These are phyloP conservation scores for Tylopilus subfusipes DNA, from an alignment of 768 basidiomycete species.

Conservation along the genomic window DNA sequence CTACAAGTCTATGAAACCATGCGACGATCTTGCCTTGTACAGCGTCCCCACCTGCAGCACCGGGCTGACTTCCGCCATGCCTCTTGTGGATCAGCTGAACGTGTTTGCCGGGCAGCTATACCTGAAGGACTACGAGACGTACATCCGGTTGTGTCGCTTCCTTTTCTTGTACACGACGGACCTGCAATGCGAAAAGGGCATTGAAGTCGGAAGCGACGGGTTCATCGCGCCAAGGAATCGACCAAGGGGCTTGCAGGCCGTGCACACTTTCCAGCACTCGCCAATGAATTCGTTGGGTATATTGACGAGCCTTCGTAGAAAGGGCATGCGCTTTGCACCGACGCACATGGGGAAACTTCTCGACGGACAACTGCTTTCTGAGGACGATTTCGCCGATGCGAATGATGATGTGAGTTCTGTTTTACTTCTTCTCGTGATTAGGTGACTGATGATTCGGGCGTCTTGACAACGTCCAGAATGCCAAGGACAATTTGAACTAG, in stretches of 20 bases:
- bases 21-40: slow-evolving; percentile 32
- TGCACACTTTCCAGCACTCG: slow-evolving; percentile 32
- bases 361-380: slow-evolving; percentile 20
- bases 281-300: slow-evolving; percentile 30
- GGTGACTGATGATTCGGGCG: background rate
- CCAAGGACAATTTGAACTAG: background rate
- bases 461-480: background rate
- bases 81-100: slow-evolving; percentile 13
- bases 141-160: slow-evolving; percentile 2
- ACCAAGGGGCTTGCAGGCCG: background rate
- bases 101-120: background rate
- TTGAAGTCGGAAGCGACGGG: slow-evolving; percentile 16
- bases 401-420: background rate
- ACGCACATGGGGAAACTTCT: slow-evolving; percentile 45
- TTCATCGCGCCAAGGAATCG: slow-evolving; percentile 22
- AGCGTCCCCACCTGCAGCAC: background rate
- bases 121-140: background rate
- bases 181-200: slow-evolving; percentile 1
- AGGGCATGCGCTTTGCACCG: slow-evolving; percentile 34
- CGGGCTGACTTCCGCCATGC: background rate
- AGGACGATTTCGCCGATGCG: slow-evolving; percentile 2
- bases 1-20: slow-evolving; percentile 32
- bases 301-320: slow-evolving; percentile 33
- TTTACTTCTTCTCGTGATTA: background rate
- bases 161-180: slow-evolving; percentile 7